A percentile compares a stretch with the other conserved stretches of the same genome.
Conservation (phyloP, 148 eudicot species). For the Hydrangea macrophylla region DNA sequence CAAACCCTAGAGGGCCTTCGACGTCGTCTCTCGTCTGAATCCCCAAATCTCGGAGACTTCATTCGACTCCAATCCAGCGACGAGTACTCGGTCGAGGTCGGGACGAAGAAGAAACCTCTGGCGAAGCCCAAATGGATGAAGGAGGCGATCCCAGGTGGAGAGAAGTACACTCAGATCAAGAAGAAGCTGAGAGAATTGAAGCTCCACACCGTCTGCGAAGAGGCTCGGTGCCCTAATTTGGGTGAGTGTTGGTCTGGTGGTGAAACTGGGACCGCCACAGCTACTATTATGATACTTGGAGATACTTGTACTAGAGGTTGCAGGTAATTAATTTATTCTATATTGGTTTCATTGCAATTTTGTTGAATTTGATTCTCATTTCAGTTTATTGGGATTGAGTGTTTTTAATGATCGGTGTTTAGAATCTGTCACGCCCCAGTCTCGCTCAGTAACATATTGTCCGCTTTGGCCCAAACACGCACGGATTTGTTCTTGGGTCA, state of each 20-base stretch:
- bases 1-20: slow-evolving; percentile 73
- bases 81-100: slow-evolving; percentile 83
- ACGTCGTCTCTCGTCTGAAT: slow-evolving; percentile 68
- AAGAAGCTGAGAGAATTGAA: slow-evolving; percentile 78
- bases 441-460: too few relatives aligned
- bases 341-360: background rate
- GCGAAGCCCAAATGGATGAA: slow-evolving; percentile 97
- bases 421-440: too few relatives aligned
- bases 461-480: too few relatives aligned
- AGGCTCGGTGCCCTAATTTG: slow-evolving; percentile 89
- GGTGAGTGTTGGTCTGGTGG: slow-evolving; percentile 99
- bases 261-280: slow-evolving; percentile 91
- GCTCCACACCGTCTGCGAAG: slow-evolving; percentile 92
- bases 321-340: slow-evolving; percentile 46
- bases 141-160: slow-evolving; percentile 84
- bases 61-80: slow-evolving; percentile 28
- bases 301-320: slow-evolving; percentile 99
- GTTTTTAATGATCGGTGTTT: background rate
- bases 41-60: slow-evolving; percentile 61
- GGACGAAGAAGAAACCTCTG: slow-evolving; percentile 85
- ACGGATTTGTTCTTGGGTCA: too few relatives aligned
- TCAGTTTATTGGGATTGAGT: background rate
- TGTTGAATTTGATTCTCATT: slow-evolving; percentile 2
- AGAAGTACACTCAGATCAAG: slow-evolving; percentile 83
- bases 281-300: slow-evolving; percentile 93